Base-by-base conservation (phyloP, 345 rosid genomes). In the Bruguiera sexangula region DNA sequence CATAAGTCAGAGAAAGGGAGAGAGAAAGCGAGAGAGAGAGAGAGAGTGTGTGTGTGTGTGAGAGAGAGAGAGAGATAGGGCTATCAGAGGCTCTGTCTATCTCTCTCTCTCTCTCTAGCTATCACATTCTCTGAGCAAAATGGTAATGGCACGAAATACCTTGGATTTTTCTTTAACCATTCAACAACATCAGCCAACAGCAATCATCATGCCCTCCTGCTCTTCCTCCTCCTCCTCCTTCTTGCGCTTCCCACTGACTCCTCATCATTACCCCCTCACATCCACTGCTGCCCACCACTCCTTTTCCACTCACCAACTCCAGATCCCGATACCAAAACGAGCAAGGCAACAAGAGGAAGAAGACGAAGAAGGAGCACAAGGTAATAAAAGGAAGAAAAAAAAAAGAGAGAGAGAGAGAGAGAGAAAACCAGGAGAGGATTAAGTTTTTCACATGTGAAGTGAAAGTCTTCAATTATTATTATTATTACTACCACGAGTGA, bases 221-320 rank as follows among this genome's bases (percentile, higher is more conserved):
- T 13, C 13, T 18, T 11, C 13, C 50, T 11, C 50, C 16, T 77
- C 83, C 55, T 77, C 83, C 74, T 59, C 79, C 80, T 73, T 72
- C 71, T 36, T 8, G 29, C 55, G 66, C 80, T 62, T 68, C 78
- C 66, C 77, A 78, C 84, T 73, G 76, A 75, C 81, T 65, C 64
- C 69, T 63, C 85, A 84, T 83, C 81, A 81, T 81, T 81, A 76
- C 83, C 60, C 73, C 75, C 82, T 67, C 85, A 68, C 46, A 79
- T 61, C 52, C 67, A 56, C 73, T 54, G 48, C 69, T 58, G 7
- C 48, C 50, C 52, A 27, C 19, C 6, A n/a, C 37, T 26, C 51
- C 71, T 34, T 63, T 64, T 34, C 55, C 65, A 63, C 57, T 37
- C 76, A 62, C 50, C 78, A 43, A 62, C 76, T 62, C 59, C 72